Base-by-base conservation (phyloP, 805 yeast species). In the Lipomyces spencermartinsiae region DNA sequence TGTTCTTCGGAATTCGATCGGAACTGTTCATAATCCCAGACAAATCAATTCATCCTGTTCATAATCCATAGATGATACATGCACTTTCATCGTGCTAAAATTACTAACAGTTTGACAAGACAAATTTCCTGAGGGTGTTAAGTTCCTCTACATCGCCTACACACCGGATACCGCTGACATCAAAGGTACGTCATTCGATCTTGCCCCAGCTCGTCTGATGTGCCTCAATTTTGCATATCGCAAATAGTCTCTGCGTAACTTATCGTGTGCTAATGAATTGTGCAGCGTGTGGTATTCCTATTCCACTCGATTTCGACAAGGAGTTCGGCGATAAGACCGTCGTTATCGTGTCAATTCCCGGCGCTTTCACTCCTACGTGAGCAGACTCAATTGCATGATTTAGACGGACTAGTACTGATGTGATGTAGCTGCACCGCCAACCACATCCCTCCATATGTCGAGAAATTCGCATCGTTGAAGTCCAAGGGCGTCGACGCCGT, bases 271-370 rank as follows among this genome's bases (percentile, higher is more conserved):
- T 53, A 25, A 25, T 25, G 34, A 53, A 53, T 29, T 39, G 25
- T 19, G 51, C 43, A 68, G 78, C 81, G 4, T 81, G 84, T 66
- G 84, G 84, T 34, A 73, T 78, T 61, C 84, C 84, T 39, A 74
- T 71, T 55, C 72, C 75, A 49, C 75, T 76, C 53, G 76, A 77
- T 71, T 72, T 79, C 43, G 78, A 76, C 75, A 76, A 77, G 75
- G 78, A 78, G 72, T 72, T 80, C 39, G 68, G 75, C 25, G 76
- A 73, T 74, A 86, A 87, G 81, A 87, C 83, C 74, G 86, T 89
- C 39, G 86, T 90, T 56, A 81, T 91, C 73, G 91, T 92, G 39
- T 84, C 90, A 67, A 93, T 91, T 43, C 95, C 96, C 70, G 96
- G 72, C 70, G 95, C 97, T 10, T 91, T 90, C 83, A 90, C 97